Conservation (phyloP, 2,329 filamentous ascomycete genomes). For the Calonectria henricotiae region DNA sequence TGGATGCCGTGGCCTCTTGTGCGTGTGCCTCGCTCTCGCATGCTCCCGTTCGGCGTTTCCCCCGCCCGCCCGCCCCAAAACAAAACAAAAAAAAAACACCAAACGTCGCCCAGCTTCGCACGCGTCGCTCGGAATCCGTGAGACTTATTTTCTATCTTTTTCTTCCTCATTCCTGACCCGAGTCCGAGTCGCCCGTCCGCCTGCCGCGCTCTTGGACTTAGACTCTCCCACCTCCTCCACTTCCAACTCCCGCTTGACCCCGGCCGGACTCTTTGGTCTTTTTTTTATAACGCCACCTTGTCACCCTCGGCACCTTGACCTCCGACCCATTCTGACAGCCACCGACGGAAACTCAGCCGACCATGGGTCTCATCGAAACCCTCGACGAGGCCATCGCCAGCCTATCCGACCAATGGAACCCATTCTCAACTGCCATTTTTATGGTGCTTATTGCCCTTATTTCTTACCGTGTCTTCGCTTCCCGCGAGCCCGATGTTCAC, state of each 20-base stretch:
- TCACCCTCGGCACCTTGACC: slow-evolving; percentile 2
- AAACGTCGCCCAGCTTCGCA: slow-evolving; percentile 33
- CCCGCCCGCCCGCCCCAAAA: slow-evolving; percentile 37
- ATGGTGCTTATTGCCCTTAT: slow-evolving; percentile 78
- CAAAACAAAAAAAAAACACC: slow-evolving; percentile 23
- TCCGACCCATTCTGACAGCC: slow-evolving; percentile 21
- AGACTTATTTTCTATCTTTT: slow-evolving; percentile 23
- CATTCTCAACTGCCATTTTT: slow-evolving; percentile 81
- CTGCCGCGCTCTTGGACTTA: not conserved
- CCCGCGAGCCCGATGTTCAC: slow-evolving; percentile 90
- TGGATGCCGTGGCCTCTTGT: slow-evolving; percentile 39
- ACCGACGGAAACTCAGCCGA: slow-evolving; percentile 33
- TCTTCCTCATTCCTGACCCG: slow-evolving; percentile 17
- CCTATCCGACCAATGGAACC: slow-evolving; percentile 85
- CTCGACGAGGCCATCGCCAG: slow-evolving; percentile 81
- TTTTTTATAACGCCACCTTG: slow-evolving; percentile 18
- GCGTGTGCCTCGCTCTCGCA: slow-evolving; percentile 28
- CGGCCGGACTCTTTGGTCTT: not conserved
- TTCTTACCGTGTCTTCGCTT: slow-evolving; percentile 79
- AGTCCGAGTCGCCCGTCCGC: slow-evolving; percentile 15
- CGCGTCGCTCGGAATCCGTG: slow-evolving; percentile 23
- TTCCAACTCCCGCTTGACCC: not conserved
- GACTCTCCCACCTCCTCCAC: not conserved
- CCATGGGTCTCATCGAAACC: slow-evolving; percentile 69
- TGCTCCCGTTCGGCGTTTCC: slow-evolving; percentile 43